Conservation (phyloP, 2,329 filamentous ascomycete genomes). For the Neopestalotiopsis clavispora region DNA sequence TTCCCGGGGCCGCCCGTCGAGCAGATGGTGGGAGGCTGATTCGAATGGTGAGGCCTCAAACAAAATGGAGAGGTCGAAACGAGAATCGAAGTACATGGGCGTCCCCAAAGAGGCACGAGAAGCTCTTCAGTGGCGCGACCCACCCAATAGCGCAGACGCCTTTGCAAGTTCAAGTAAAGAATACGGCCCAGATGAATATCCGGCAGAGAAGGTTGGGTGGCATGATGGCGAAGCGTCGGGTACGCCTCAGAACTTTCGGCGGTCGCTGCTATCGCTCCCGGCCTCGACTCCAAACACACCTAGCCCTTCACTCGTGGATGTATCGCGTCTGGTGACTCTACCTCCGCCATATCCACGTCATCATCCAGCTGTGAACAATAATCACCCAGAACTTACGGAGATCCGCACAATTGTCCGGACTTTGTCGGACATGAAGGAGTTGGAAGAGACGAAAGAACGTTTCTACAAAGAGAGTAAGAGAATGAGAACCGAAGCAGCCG, state of each 20-base stretch:
- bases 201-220: conserved; percentile 61
- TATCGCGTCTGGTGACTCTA: conserved; percentile 89
- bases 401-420: conserved; percentile 77
- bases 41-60: conserved; percentile 69
- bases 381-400: conserved; percentile 83
- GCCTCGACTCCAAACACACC: conserved; percentile 52
- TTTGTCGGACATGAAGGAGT: conserved; percentile 74
- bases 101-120: conserved; percentile 78
- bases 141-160: conserved; percentile 40
- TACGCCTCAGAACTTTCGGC: conserved; percentile 50
- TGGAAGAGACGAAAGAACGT: conserved; percentile 70
- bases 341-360: conserved; percentile 94
- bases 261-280: conserved; percentile 44
- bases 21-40: conserved; percentile 93
- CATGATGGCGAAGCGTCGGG: conserved; percentile 50
- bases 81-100: conserved; percentile 97
- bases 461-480: conserved; percentile 63
- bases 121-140: conserved; percentile 71
- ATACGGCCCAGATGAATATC: conserved; percentile 53
- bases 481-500: conserved; percentile 59
- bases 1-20: conserved; percentile 85
- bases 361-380: conserved; percentile 95
- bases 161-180: conserved; percentile 44
- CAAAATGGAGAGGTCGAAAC: conserved; percentile 76
- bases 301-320: conserved; percentile 69